Conservation (phyloP, 1,284 basidiomycete species). For the Sphaerobolus stellatus region DNA sequence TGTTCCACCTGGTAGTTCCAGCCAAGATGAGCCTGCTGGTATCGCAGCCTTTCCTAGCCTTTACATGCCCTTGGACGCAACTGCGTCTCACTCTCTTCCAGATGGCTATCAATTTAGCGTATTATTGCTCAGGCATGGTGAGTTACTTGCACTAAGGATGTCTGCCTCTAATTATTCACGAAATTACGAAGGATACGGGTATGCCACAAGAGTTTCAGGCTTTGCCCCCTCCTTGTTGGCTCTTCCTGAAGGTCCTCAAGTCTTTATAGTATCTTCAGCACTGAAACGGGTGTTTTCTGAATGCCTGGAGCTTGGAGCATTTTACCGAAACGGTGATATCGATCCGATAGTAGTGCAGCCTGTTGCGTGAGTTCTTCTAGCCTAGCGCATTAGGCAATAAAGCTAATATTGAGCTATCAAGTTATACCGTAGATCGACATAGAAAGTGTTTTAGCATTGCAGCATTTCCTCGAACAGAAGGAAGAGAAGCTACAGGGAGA, state of each 20-base stretch:
- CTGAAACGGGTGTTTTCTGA: conserved; percentile 65
- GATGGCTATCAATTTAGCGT: conserved; percentile 41
- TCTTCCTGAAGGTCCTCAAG: conserved; percentile 39
- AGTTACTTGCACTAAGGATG: conserved; percentile 14
- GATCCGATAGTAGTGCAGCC: conserved; percentile 75
- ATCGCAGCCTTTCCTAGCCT: not conserved
- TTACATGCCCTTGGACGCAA: not conserved
- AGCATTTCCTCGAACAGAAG: conserved; percentile 56
- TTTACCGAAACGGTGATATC: conserved; percentile 65
- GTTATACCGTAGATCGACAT: conserved; percentile 67
- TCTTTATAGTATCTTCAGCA: conserved; percentile 67
- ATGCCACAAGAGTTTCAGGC: conserved; percentile 72
- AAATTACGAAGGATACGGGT: conserved; percentile 56
- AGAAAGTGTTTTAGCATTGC: conserved; percentile 65
- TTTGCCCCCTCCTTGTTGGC: conserved; percentile 57
- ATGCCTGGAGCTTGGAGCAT: conserved; percentile 55
- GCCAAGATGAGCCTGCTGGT: not conserved
- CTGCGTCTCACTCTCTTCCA: not conserved
- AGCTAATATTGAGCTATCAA: too few relatives aligned
- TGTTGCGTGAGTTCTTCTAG: conserved; percentile 54
- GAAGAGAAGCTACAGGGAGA: conserved; percentile 57
- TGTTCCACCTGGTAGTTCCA: too few relatives aligned
- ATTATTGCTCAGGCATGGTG: conserved; percentile 77
- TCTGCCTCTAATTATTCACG: not conserved
- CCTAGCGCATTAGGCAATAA: not conserved